Base-by-base conservation (phyloP, 352 stramenopile species). In the Globisporangium barbulae region DNA sequence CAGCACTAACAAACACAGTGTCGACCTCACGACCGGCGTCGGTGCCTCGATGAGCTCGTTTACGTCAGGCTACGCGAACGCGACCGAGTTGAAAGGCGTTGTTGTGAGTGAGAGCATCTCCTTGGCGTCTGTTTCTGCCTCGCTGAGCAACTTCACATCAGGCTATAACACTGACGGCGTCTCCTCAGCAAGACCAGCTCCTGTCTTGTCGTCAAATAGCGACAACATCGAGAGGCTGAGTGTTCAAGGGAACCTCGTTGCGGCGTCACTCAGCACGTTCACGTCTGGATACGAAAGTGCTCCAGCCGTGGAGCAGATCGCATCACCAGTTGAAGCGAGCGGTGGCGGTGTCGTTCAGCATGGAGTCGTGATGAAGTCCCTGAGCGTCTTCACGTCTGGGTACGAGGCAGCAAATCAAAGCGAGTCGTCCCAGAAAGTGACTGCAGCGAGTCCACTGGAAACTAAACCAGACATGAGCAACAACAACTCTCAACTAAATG, bases 1-100 rank as follows among this genome's bases (percentile, higher is more conserved):
- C 2, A 30, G 42, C 25, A 37, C 45, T n/a, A 10, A n/a, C 50
- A 17, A 6, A 30, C 39, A 61, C 17, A 59, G 56, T 21, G 56
- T 74, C 9, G 70, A 79, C n/a, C 39, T 68, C 22, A 39, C 55
- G 8, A 15, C 47, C 5, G 33, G 21, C n/a, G 66, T 78, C 6
- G 66, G 65, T 31, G 63, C 42, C 1, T 88, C 78, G 3, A 63
- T 85, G 30, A 83, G 76, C 41, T 50, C 64, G 30, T 84, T 85
- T 54, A 85, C 65, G 2, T 44, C 31, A 3, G 58, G 58, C 8
- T 70, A 70, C 28, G 19, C 49, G 10, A 61, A 25, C n/a, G 12
- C 3, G 3, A 13, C 15, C 8, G 45, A 21, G 7, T 21, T 22
- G 28, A 52, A 42, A 56, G 53, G 33, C 8, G 8, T 22, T 13